Evolutionary conservation across 805 yeast genomes (phyloP).

Genomic region (Kodamaea neixiangensis): DNA sequence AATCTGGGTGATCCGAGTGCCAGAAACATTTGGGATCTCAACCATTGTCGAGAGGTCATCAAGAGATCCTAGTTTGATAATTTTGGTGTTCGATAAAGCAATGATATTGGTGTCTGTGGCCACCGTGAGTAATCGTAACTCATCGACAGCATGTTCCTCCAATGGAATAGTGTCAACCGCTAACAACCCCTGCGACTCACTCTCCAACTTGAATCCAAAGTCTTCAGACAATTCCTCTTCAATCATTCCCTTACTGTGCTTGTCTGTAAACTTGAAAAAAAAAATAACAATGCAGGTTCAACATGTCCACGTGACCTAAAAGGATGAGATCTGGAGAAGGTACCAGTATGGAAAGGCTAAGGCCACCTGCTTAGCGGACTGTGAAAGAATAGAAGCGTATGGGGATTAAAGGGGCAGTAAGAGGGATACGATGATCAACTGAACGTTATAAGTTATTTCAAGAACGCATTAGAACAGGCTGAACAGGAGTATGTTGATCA

Average conservation of each 20-base stretch:
- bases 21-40: neutral
- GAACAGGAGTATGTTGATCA: too few relatives aligned
- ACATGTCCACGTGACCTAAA: neutral
- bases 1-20: conserved; percentile 24
- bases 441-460: too few relatives aligned
- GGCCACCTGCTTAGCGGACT: too few relatives aligned
- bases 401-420: too few relatives aligned
- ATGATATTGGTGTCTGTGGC: conserved; percentile 30
- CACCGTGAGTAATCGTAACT: conserved; percentile 38
- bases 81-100: conserved; percentile 40
- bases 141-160: conserved; percentile 17
- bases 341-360: too few relatives aligned
- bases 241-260: conserved; percentile 6
- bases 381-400: too few relatives aligned
- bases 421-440: too few relatives aligned
- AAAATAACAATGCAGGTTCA: neutral
- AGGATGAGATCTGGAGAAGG: too few relatives aligned
- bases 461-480: too few relatives aligned
- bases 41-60: conserved; percentile 12
- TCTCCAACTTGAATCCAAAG: conserved; percentile 48
- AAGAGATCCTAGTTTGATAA: conserved; percentile 34
- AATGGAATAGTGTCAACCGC: conserved; percentile 28
- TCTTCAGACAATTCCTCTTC: conserved; percentile 37
- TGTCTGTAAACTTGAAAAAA: neutral
- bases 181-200: conserved; percentile 30